Percentiles rank a stretch among this genome's conserved stretches.
Evolutionary conservation across 2,329 filamentous ascomycete genomes (phyloP).

Genomic region (Fusarium sp.): DNA sequence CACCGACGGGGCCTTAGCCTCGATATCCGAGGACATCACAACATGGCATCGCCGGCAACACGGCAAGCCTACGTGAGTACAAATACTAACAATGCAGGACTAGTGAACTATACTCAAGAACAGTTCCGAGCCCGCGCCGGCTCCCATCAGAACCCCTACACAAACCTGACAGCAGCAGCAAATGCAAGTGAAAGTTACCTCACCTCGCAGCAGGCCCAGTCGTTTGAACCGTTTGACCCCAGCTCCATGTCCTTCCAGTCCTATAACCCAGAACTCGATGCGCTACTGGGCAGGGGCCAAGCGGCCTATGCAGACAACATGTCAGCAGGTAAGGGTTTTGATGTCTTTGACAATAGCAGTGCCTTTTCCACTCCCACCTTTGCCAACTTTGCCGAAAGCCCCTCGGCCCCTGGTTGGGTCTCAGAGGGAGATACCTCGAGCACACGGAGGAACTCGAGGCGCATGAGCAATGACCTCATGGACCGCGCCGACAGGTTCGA

Average conservation of each 20-base stretch:
- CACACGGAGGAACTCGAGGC: slow-evolving; percentile 56
- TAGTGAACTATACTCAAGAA: slow-evolving; percentile 74
- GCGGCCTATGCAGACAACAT: slow-evolving; percentile 57
- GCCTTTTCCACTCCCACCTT: slow-evolving; percentile 63
- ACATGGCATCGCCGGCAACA: slow-evolving; percentile 43
- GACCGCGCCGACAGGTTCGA: slow-evolving; percentile 72
- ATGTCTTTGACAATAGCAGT: slow-evolving; percentile 61
- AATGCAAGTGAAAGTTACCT: slow-evolving; percentile 66
- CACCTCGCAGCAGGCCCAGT: slow-evolving; percentile 66
- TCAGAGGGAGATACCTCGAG: slow-evolving; percentile 62
- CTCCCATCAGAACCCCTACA: slow-evolving; percentile 55
- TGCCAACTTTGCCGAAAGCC: slow-evolving; percentile 63
- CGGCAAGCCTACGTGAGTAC: slow-evolving; percentile 60
- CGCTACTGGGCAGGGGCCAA: slow-evolving; percentile 62
- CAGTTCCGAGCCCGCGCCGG: slow-evolving; percentile 82
- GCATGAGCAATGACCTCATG: slow-evolving; percentile 72
- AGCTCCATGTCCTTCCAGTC: slow-evolving; percentile 62
- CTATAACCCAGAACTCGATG: slow-evolving; percentile 57
- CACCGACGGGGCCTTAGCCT: slow-evolving; percentile 89
- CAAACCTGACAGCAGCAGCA: slow-evolving; percentile 49
- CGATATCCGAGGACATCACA: slow-evolving; percentile 75
- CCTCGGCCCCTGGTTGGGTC: slow-evolving; percentile 61
- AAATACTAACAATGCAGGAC: slow-evolving; percentile 67
- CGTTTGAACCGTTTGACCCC: slow-evolving; percentile 62
- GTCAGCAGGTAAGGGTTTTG: slow-evolving; percentile 60